phyloP scores from a whole-genome alignment of 176 grass and related monocot species.

The Calamus simplicifolius region DNA sequence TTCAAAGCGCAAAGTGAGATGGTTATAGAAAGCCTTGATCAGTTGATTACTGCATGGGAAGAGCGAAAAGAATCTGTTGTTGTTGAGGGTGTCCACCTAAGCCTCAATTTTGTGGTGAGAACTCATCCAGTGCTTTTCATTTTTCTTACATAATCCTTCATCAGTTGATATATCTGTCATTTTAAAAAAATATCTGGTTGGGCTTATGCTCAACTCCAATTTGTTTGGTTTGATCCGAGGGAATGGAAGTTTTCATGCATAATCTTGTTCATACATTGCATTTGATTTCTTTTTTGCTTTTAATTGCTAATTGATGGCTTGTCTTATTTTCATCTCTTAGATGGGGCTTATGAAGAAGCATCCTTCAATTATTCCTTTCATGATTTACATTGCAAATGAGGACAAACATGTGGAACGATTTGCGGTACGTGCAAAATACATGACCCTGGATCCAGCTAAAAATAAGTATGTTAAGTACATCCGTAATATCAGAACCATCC shows the following conservation, averaged over 20 bases:
- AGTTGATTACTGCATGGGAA: conserved; percentile 92
- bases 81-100: conserved; percentile 95
- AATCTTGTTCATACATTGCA: no score
- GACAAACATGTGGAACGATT: conserved; percentile 93
- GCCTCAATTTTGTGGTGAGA: conserved; percentile 95
- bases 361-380: conserved; percentile 96
- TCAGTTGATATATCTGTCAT: no score
- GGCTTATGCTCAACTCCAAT: no score
- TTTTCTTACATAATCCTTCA: no score
- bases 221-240: no score
- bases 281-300: conserved; percentile 3
- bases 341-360: conserved; percentile 99
- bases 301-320: conserved; percentile 20
- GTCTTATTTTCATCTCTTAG: conserved; percentile 32
- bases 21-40: conserved; percentile 94
- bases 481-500: conserved; percentile 77
- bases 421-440: conserved; percentile 93
- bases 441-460: conserved; percentile 88
- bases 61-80: conserved; percentile 90
- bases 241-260: no score
- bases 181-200: no score
- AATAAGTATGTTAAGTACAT: conserved; percentile 98
- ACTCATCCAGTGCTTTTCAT: conserved; percentile 9
- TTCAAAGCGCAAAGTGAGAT: conserved; percentile 96
- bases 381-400: conserved; percentile 93